A percentile compares a stretch with the other conserved stretches of the same genome.
Evolutionary conservation across 331 rosid species (phyloP).

Genomic region (Acacia concinna): DNA sequence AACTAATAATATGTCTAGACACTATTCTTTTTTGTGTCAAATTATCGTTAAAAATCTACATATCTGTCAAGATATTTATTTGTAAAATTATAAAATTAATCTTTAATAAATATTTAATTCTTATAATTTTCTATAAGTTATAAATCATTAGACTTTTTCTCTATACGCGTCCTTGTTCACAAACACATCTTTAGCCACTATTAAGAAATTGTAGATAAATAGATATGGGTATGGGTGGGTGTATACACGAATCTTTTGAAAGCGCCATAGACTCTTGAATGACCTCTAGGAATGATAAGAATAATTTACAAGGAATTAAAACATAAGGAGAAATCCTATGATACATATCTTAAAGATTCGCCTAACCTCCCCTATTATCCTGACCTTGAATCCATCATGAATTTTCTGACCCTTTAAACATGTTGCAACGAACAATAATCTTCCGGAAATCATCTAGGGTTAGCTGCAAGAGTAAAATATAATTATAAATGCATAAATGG

Average conservation of each 20-base stretch:
- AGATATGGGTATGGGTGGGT: no score
- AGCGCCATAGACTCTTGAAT: neutral
- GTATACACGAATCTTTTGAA: neutral
- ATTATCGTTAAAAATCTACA: no score
- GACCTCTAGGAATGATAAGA: neutral
- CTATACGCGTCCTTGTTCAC: no score
- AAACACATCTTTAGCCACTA: no score
- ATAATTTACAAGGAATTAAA: neutral
- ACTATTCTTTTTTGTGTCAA: no score
- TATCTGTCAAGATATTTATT: no score
- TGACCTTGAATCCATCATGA: slow-evolving; percentile 33
- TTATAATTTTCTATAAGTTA: no score
- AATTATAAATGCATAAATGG: neutral
- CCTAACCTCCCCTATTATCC: neutral
- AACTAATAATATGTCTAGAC: no score
- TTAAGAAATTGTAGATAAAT: no score
- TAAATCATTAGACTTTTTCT: no score
- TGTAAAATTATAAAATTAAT: no score
- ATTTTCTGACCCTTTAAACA: slow-evolving; percentile 53
- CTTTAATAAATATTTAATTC: no score
- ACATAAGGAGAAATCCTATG: neutral
- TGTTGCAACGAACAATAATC: slow-evolving; percentile 77
- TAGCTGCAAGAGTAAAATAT: slow-evolving; percentile 55
- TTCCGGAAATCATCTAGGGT: slow-evolving; percentile 74
- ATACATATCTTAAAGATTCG: neutral